These are phyloP conservation scores for Gardenia jasminoides DNA, from an alignment of 257 asterid genomes.

Conservation along the genomic window DNA sequence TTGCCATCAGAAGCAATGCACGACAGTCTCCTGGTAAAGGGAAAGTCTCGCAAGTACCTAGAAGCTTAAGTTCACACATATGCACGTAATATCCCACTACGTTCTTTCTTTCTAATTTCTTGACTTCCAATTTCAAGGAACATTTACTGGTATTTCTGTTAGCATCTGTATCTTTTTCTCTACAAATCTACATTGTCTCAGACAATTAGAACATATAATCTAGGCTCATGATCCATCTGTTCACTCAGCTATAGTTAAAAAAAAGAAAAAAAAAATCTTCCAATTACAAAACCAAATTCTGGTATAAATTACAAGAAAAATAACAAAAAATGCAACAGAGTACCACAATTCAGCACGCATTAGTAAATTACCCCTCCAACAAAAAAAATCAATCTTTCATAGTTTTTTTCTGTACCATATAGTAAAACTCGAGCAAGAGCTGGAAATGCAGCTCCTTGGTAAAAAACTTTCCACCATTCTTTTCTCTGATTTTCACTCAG, in stretches of 20 bases:
- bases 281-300: too few species aligned
- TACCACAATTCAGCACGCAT: background rate
- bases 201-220: too few species aligned
- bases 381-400: background rate
- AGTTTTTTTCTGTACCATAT: constrained; percentile 39
- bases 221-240: background rate
- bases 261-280: too few species aligned
- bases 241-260: background rate
- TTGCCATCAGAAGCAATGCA: constrained; percentile 19
- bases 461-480: constrained; percentile 61
- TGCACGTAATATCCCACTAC: background rate
- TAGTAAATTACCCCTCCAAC: background rate
- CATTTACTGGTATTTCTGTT: too few species aligned
- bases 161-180: too few species aligned
- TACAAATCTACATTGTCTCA: too few species aligned
- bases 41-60: constrained; percentile 3
- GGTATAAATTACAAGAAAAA: background rate
- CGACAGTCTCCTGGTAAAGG: constrained; percentile 2
- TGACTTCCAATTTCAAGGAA: background rate
- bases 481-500: constrained; percentile 49
- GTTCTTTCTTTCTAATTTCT: background rate
- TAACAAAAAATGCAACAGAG: background rate
- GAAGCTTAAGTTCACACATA: background rate
- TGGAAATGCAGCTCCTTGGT: constrained; percentile 64
- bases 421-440: constrained; percentile 65